Base-by-base conservation (phyloP, 139 green algal genomes). In the Chlorella ohadii region DNA sequence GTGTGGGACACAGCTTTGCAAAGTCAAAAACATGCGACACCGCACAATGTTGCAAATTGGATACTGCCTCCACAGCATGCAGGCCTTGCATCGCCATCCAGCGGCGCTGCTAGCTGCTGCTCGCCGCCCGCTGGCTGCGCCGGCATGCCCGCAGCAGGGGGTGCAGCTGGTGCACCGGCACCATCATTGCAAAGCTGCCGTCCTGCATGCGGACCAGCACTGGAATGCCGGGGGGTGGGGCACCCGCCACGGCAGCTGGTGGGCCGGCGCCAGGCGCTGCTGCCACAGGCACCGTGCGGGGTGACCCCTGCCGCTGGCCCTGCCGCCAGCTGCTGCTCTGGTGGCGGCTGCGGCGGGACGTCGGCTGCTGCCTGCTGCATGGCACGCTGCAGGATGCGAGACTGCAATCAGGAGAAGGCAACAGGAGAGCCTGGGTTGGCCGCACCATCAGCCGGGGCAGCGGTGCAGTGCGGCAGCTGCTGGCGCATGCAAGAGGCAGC, bases 191-290 rank as follows among this genome's bases (percentile, higher is more conserved):
- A 4, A 71, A 71, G 22, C 44, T 71, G 34, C 75, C 75, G 23
- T 81, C 75, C 57, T 81, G 75, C 75, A 71, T 27, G 6, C 55
- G 75, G 9, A 70, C 75, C 75, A 81, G 41, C n/a, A 80, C 33
- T 25, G 74, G 74, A 51, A 80, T 80, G 31, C 55, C 75, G 28
- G 75, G 12, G 22, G 34, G 75, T 36, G 73, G 0, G 25, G 56
- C 25, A 4, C 22, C 28, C 15, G 63, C 63, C 17, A 31, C 63
- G 4, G 61, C 5, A 19, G 63, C 63, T 22, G 17, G 17, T 66
- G 59, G 25, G 19, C 25, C 25, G 4, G 2, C 59, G 31, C 25
- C 59, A 33, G 63, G 63, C 27, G 27, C 63, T 12, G 63, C 31
- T n/a, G 28, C 59, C 2, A 7, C 5, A 33, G 59, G 12, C 20